These are phyloP conservation scores for Phytomonas sp. DNA, from an alignment of 208 protist species.

Conservation along the genomic window DNA sequence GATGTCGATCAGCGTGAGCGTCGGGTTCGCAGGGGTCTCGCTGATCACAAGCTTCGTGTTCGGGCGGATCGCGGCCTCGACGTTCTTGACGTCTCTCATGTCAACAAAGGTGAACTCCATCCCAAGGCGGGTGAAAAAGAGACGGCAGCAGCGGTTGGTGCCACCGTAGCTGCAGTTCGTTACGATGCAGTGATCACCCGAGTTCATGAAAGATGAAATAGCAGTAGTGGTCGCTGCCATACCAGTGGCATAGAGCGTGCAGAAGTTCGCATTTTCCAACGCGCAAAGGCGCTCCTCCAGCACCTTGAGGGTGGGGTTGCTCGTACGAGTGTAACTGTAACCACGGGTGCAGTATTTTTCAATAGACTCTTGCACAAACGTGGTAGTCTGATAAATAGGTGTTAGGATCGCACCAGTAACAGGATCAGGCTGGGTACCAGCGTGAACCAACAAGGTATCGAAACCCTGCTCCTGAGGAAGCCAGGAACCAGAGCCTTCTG, in stretches of 20 bases:
- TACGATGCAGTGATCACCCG: slow-evolving; percentile 87
- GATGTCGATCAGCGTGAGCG: slow-evolving; percentile 91
- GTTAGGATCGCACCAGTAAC: slow-evolving; percentile 85
- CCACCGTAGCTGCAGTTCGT: slow-evolving; percentile 95
- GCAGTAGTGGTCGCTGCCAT: slow-evolving; percentile 87
- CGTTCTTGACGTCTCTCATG: slow-evolving; percentile 82
- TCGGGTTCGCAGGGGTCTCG: slow-evolving; percentile 95
- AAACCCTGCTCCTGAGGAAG: slow-evolving; percentile 55
- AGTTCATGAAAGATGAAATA: slow-evolving; percentile 86
- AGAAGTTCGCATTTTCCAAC: slow-evolving; percentile 88
- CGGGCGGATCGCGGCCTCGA: slow-evolving; percentile 69
- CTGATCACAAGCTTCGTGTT: slow-evolving; percentile 94
- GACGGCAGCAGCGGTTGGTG: slow-evolving; percentile 85
- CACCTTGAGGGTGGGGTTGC: slow-evolving; percentile 91
- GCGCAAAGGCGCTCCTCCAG: slow-evolving; percentile 88
- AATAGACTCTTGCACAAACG: slow-evolving; percentile 88
- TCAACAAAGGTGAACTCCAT: slow-evolving; percentile 94
- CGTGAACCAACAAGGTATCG: slow-evolving; percentile 79
- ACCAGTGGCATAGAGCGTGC: slow-evolving; percentile 79
- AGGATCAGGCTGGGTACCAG: slow-evolving; percentile 69
- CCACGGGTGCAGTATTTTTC: slow-evolving; percentile 68
- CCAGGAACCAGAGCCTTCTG: slow-evolving; percentile 68
- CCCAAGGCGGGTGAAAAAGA: slow-evolving; percentile 82
- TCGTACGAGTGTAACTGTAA: slow-evolving; percentile 90
- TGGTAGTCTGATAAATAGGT: slow-evolving; percentile 83